Percentiles rank a stretch among this genome's conserved stretches.
Evolutionary conservation across 2,329 filamentous ascomycete genomes (phyloP).

Genomic region (Talaromyces sp.): DNA sequence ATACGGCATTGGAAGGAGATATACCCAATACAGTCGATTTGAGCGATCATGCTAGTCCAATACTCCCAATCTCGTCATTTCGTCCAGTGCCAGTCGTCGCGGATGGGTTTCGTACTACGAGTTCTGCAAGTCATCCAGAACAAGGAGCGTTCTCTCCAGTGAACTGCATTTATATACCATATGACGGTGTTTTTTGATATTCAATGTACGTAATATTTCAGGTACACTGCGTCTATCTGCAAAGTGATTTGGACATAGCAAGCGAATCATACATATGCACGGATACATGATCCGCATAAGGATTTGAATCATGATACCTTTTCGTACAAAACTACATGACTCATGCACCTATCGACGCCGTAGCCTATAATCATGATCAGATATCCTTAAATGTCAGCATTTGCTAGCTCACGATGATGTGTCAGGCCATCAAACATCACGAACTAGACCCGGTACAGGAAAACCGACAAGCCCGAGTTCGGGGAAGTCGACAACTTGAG

Average conservation of each 20-base stretch:
- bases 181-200: neutral
- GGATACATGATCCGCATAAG: neutral
- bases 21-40: neutral
- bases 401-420: too few relatives aligned
- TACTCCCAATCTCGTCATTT: neutral
- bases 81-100: too few relatives aligned
- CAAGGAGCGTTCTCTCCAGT: slow-evolving; percentile 1
- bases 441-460: too few relatives aligned
- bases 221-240: neutral
- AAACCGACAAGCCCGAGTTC: too few relatives aligned
- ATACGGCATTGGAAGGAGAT: neutral
- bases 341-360: neutral
- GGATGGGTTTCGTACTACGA: neutral
- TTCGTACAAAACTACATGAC: neutral
- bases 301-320: neutral
- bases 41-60: neutral
- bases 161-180: slow-evolving; percentile 9
- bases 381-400: neutral
- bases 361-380: neutral
- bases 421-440: too few relatives aligned
- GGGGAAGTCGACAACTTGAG: too few relatives aligned
- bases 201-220: neutral
- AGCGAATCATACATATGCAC: neutral
- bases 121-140: neutral
- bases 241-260: neutral